These are phyloP conservation scores for Tolypocladium tropicale DNA, from an alignment of 2,329 filamentous ascomycete genomes.

Conservation along the genomic window DNA sequence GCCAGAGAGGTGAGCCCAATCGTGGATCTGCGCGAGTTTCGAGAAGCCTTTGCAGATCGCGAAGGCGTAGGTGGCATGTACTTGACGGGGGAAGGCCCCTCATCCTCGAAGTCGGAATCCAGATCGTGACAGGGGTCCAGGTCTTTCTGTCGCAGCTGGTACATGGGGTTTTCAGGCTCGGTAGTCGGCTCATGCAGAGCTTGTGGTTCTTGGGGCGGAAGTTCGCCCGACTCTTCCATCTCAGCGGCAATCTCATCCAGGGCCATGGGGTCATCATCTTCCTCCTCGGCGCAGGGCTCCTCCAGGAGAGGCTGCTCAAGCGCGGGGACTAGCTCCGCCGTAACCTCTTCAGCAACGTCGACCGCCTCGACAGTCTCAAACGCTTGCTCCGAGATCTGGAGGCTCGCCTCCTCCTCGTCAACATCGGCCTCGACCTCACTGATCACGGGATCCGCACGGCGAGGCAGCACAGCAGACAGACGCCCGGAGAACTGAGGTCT, in stretches of 20 bases:
- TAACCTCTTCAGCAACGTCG: not conserved
- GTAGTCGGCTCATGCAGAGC: not conserved
- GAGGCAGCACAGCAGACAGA: slow-evolving; percentile 33
- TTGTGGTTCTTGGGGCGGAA: not conserved
- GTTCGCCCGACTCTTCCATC: slow-evolving; percentile 7
- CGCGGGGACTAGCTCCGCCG: not conserved
- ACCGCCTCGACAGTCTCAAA: not conserved
- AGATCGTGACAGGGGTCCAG: slow-evolving; percentile 29
- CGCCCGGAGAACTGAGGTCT: slow-evolving; percentile 33
- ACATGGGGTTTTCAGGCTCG: slow-evolving; percentile 12
- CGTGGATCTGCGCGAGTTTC: slow-evolving; percentile 17
- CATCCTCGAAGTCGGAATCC: slow-evolving; percentile 47
- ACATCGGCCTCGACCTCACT: slow-evolving; percentile 21
- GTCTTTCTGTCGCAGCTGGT: slow-evolving; percentile 36
- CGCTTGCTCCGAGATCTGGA: not conserved
- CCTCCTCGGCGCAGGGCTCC: not conserved
- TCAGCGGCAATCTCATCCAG: slow-evolving; percentile 10
- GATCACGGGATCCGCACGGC: slow-evolving; percentile 28
- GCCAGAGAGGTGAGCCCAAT: slow-evolving; percentile 55
- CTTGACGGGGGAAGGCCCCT: slow-evolving; percentile 21
- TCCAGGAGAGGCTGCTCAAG: not conserved
- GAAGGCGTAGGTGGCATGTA: slow-evolving; percentile 32
- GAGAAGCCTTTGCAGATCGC: slow-evolving; percentile 3
- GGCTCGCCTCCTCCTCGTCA: slow-evolving; percentile 14
- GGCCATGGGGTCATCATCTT: slow-evolving; percentile 12